Conservation (phyloP, 352 stramenopile species). For the Paralagenidium karlingii region DNA sequence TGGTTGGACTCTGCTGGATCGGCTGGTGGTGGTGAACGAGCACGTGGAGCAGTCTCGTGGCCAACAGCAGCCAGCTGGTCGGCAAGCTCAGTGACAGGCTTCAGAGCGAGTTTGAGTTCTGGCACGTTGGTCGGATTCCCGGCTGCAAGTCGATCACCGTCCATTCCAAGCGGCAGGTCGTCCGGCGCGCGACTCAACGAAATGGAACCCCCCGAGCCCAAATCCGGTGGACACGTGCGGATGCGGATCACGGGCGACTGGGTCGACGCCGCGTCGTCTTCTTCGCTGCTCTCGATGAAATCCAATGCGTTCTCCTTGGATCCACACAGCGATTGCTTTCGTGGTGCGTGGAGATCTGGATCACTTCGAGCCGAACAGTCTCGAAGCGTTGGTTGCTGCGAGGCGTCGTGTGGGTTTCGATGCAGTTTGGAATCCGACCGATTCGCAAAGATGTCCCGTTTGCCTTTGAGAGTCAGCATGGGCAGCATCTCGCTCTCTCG, state of each 20-base stretch:
- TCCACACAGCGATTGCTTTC: slow-evolving; percentile 26
- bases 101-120: no score
- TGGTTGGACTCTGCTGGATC: slow-evolving; percentile 3
- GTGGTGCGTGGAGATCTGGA: slow-evolving; percentile 40
- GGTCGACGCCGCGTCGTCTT: slow-evolving; percentile 9
- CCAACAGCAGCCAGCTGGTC: no score
- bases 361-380: slow-evolving; percentile 56
- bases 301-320: slow-evolving; percentile 43
- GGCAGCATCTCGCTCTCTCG: slow-evolving; percentile 19
- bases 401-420: no score
- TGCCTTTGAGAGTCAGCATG: slow-evolving; percentile 13
- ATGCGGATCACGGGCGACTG: not conserved
- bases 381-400: no score
- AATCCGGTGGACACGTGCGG: slow-evolving; percentile 6
- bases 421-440: slow-evolving; percentile 15
- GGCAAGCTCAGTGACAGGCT: no score
- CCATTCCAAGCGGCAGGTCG: no score
- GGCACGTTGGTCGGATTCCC: no score
- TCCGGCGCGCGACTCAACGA: no score
- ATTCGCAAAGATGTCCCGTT: slow-evolving; percentile 15
- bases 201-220: no score
- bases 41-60: no score
- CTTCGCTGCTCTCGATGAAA: slow-evolving; percentile 24
- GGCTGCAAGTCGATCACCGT: no score
- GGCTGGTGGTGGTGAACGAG: no score